Percentiles rank a stretch among this genome's conserved stretches.
These are phyloP conservation scores for Pseudogymnoascus sp. DNA, from an alignment of 2,329 filamentous ascomycete genomes.

Conservation along the genomic window DNA sequence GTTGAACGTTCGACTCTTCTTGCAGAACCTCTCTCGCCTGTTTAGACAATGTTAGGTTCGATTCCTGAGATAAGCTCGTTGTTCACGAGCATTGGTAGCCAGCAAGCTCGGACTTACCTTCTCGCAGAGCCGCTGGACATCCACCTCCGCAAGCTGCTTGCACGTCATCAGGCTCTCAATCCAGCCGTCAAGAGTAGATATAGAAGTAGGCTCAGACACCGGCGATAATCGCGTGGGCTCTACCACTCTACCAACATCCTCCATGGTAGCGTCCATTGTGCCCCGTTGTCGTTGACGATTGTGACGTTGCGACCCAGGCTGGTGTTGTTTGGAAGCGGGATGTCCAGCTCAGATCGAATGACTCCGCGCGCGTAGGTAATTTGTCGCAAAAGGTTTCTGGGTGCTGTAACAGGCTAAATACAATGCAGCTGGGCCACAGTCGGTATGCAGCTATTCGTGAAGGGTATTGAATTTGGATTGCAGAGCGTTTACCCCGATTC, in stretches of 20 bases:
- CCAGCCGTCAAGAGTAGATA: conserved; percentile 93
- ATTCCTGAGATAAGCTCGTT: not conserved
- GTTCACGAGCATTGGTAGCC: not conserved
- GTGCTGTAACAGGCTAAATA: conserved; percentile 1
- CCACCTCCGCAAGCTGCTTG: conserved; percentile 92
- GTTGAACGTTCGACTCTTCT: conserved; percentile 97
- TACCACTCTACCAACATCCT: conserved; percentile 86
- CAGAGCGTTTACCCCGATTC: conserved; percentile 7
- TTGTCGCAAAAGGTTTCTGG: conserved; percentile 3
- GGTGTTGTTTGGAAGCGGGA: conserved; percentile 11
- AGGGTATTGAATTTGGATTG: conserved; percentile 10
- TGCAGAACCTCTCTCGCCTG: conserved; percentile 93
- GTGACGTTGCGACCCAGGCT: conserved; percentile 10
- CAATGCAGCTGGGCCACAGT: not conserved
- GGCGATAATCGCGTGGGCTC: conserved; percentile 70
- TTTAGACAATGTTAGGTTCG: conserved; percentile 4
- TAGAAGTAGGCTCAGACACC: conserved; percentile 76
- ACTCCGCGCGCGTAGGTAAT: not conserved
- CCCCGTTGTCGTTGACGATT: conserved; percentile 14
- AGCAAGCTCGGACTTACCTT: conserved; percentile 58
- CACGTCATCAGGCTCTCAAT: conserved; percentile 97
- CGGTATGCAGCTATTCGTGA: conserved; percentile 1
- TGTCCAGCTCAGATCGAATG: conserved; percentile 10
- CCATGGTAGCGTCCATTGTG: conserved; percentile 95
- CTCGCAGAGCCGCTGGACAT: conserved; percentile 95